Percentiles rank a stretch among this genome's conserved stretches.
These are phyloP conservation scores for Sanguinoderma infundibulare DNA, from an alignment of 1,284 basidiomycete genomes.

Conservation along the genomic window DNA sequence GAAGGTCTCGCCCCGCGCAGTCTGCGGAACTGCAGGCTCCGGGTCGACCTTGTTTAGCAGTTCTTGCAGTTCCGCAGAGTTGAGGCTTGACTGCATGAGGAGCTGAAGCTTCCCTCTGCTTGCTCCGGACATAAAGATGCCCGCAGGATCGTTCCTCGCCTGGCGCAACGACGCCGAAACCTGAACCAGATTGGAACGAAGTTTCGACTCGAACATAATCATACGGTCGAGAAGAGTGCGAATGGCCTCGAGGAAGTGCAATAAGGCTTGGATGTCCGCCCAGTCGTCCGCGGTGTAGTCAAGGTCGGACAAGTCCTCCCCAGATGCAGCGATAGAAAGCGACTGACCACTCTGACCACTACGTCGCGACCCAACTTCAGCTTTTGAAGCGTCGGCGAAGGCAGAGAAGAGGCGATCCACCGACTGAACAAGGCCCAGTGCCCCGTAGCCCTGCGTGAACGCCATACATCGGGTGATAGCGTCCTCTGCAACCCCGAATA, in stretches of 20 bases:
- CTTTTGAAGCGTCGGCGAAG: conserved; percentile 71
- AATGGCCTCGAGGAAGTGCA: conserved; percentile 84
- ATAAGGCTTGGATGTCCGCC: conserved; percentile 78
- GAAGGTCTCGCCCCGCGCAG: conserved; percentile 28
- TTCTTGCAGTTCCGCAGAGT: conserved; percentile 75
- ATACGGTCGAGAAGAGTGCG: conserved; percentile 73
- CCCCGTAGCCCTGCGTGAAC: conserved; percentile 90
- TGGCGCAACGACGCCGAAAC: conserved; percentile 62
- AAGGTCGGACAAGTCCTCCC: conserved; percentile 71
- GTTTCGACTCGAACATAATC: conserved; percentile 67
- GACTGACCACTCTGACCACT: conserved; percentile 32
- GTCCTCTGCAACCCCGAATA: conserved; percentile 81
- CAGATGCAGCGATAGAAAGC: conserved; percentile 42
- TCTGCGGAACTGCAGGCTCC: conserved; percentile 36
- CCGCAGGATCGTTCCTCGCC: conserved; percentile 56
- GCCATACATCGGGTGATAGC: conserved; percentile 73
- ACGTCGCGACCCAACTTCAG: conserved; percentile 51
- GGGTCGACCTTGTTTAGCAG: conserved; percentile 61
- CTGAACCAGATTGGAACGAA: conserved; percentile 62
- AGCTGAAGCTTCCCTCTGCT: conserved; percentile 75
- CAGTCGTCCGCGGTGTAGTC: conserved; percentile 91
- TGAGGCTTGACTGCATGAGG: conserved; percentile 81
- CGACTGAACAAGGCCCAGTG: conserved; percentile 71
- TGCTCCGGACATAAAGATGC: conserved; percentile 58
- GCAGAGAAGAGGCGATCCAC: conserved; percentile 71